Evolutionary conservation across 768 basidiomycete species (phyloP).

Genomic region (Rhodotorula kratochvilovae): DNA sequence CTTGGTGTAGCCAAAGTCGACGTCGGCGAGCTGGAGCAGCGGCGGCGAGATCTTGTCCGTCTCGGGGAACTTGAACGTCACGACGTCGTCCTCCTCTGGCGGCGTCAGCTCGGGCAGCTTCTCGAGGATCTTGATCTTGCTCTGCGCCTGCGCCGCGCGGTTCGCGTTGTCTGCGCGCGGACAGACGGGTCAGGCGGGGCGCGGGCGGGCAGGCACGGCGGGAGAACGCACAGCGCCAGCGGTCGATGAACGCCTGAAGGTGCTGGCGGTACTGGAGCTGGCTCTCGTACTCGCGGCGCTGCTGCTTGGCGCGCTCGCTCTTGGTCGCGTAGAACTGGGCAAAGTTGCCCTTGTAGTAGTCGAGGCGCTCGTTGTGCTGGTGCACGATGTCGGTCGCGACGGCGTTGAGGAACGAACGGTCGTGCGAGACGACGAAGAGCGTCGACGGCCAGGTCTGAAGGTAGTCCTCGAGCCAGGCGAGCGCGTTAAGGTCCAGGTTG

Average conservation of each 20-base stretch:
- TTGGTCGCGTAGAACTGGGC: slow-evolving; percentile 98
- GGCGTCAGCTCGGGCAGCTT: slow-evolving; percentile 92
- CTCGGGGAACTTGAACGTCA: slow-evolving; percentile 94
- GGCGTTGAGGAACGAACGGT: slow-evolving; percentile 92
- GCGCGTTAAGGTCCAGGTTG: slow-evolving; percentile 94
- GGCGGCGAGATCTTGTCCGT: slow-evolving; percentile 97
- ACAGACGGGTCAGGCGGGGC: not conserved
- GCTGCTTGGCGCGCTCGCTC: slow-evolving; percentile 82
- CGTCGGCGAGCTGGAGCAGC: slow-evolving; percentile 82
- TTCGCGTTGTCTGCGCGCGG: slow-evolving; percentile 45
- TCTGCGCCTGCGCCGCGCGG: slow-evolving; percentile 75
- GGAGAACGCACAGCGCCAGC: slow-evolving; percentile 72
- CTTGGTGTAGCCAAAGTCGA: slow-evolving; percentile 86
- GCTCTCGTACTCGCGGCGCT: slow-evolving; percentile 82
- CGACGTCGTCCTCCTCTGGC: slow-evolving; percentile 85
- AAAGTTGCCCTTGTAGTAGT: slow-evolving; percentile 99
- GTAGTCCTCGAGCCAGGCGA: slow-evolving; percentile 62
- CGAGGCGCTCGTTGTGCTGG: slow-evolving; percentile 79
- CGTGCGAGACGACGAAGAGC: slow-evolving; percentile 68
- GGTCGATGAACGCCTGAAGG: slow-evolving; percentile 94
- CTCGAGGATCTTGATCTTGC: slow-evolving; percentile 66
- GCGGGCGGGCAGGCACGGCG: not conserved
- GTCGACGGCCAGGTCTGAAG: slow-evolving; percentile 43
- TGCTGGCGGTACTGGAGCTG: slow-evolving; percentile 94
- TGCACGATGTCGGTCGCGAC: slow-evolving; percentile 99